Evolutionary conservation across 345 rosid genomes (phyloP).

Genomic region (Xanthoceras sorbifolium): DNA sequence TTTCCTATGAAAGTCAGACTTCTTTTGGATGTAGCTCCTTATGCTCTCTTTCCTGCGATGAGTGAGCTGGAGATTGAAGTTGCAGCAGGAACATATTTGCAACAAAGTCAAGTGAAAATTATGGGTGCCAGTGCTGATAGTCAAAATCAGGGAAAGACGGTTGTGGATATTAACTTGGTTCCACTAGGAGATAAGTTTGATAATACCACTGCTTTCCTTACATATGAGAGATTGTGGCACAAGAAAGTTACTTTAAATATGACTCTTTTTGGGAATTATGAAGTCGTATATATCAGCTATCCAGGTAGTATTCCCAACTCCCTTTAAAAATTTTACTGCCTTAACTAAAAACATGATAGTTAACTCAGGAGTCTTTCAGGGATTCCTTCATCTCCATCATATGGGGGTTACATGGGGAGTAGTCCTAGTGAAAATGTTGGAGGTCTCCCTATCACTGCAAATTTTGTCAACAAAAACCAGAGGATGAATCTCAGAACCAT

Average conservation of each 20-base stretch:
- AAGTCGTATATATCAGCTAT: conserved; percentile 68
- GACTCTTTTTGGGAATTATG: conserved; percentile 84
- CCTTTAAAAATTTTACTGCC: conserved; percentile 20
- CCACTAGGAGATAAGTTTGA: conserved; percentile 98
- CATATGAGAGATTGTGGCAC: conserved; percentile 74
- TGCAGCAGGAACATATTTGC: conserved; percentile 89
- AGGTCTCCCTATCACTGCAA: conserved; percentile 73
- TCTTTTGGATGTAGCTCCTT: conserved; percentile 78
- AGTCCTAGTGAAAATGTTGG: conserved; percentile 71
- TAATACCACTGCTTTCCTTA: conserved; percentile 87
- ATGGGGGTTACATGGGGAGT: conserved; percentile 49
- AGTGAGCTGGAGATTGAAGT: conserved; percentile 91
- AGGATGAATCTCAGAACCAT: conserved; percentile 73
- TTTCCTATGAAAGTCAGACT: conserved; percentile 95
- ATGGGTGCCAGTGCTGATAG: conserved; percentile 98
- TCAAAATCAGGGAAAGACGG: conserved; percentile 84
- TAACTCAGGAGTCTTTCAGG: conserved; percentile 48
- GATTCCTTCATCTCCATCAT: conserved; percentile 80
- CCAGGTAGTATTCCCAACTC: conserved; percentile 61
- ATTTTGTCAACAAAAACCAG: conserved; percentile 60
- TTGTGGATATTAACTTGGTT: conserved; percentile 88
- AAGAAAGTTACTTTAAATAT: conserved; percentile 72
- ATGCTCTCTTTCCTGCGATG: conserved; percentile 83
- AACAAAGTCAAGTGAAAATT: conserved; percentile 96
- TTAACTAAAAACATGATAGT: conserved; percentile 17